These are phyloP conservation scores for Borealophlyctis nickersoniae DNA, from an alignment of 192 early-diverging fungal species.

Conservation along the genomic window DNA sequence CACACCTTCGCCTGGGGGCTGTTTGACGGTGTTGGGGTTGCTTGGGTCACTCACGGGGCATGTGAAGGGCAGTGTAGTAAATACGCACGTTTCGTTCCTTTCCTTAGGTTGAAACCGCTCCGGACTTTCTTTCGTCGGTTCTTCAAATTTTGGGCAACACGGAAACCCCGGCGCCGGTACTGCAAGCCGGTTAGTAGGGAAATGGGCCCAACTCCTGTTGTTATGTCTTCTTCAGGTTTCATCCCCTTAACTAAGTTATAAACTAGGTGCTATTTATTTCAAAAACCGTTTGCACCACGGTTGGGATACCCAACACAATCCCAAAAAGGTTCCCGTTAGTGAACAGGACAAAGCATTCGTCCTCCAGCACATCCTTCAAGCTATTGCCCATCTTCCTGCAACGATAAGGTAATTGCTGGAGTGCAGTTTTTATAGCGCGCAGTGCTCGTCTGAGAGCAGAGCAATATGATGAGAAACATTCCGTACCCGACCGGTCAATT, in stretches of 20 bases:
- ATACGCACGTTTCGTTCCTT: neutral
- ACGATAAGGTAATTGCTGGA: slow-evolving; percentile 68
- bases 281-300: slow-evolving; percentile 76
- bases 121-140: slow-evolving; percentile 49
- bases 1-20: too few species aligned
- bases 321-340: slow-evolving; percentile 23
- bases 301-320: slow-evolving; percentile 53
- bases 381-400: slow-evolving; percentile 66
- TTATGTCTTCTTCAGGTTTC: neutral
- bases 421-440: too few species aligned
- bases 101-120: slow-evolving; percentile 35
- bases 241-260: neutral
- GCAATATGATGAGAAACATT: slow-evolving; percentile 8
- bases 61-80: neutral
- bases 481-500: slow-evolving; percentile 15
- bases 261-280: slow-evolving; percentile 71
- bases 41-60: neutral
- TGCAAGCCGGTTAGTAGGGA: slow-evolving; percentile 36
- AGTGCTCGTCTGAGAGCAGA: too few species aligned
- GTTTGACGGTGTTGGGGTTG: neutral
- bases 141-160: slow-evolving; percentile 34
- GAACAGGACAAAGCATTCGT: slow-evolving; percentile 64
- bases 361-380: slow-evolving; percentile 70
- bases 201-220: neutral
- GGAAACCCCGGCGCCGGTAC: slow-evolving; percentile 25